A percentile compares a stretch with the other conserved stretches of the same genome.
These are phyloP conservation scores for Forsythia viridissima DNA, from an alignment of 257 asterid genomes.

Conservation along the genomic window DNA sequence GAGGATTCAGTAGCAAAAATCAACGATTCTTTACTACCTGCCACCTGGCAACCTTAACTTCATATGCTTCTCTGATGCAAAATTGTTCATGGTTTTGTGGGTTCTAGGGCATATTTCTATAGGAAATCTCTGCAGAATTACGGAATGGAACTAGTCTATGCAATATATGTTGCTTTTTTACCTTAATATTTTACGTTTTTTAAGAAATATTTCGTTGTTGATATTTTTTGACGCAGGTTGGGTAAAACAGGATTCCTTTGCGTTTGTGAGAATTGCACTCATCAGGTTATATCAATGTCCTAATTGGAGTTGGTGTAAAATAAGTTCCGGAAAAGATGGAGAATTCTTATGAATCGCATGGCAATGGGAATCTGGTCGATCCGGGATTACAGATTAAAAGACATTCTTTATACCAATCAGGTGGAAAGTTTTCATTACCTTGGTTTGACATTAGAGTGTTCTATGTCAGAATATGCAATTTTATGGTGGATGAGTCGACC, in stretches of 20 bases:
- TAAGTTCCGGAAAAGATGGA: constrained; percentile 46
- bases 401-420: constrained; percentile 51
- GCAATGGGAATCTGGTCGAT: constrained; percentile 57
- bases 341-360: constrained; percentile 39
- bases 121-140: not conserved
- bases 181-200: not conserved
- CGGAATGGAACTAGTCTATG: not conserved
- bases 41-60: constrained; percentile 24
- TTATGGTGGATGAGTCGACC: constrained; percentile 59
- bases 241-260: constrained; percentile 35
- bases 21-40: constrained; percentile 23
- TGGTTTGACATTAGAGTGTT: constrained; percentile 69
- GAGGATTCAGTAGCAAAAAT: constrained; percentile 37
- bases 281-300: constrained; percentile 36
- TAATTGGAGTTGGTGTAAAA: constrained; percentile 29
- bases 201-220: not conserved
- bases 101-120: not conserved
- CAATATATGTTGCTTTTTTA: not conserved
- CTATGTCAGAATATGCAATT: constrained; percentile 77
- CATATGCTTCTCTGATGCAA: constrained; percentile 15
- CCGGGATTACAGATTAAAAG: constrained; percentile 54
- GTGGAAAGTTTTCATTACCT: constrained; percentile 39
- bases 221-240: not conserved
- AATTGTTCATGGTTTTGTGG: constrained; percentile 18
- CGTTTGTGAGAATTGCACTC: not conserved